Base-by-base conservation (phyloP, 1,284 basidiomycete genomes). In the Pseudozyma sp. region DNA sequence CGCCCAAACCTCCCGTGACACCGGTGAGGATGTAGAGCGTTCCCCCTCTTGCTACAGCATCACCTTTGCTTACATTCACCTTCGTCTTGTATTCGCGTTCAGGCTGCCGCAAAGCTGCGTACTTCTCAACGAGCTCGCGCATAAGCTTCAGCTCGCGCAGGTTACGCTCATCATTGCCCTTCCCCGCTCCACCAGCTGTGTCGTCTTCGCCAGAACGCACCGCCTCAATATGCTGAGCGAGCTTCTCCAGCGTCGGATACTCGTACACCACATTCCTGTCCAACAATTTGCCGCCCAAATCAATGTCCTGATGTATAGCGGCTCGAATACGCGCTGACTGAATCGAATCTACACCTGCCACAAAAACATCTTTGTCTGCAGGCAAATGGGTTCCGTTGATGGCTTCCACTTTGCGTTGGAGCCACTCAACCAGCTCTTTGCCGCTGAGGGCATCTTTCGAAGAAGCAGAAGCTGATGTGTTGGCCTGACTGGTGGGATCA, bases 1-100 rank as follows among this genome's bases (percentile, higher is more conserved):
- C 89, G 3, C 90, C 90, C 7, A 91, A 87, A 0, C 88, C 89
- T 0, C 90, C 90, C 0, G 90, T 90, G 0, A 88, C 89, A 5
- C 90, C 90, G 0, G 90, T 90, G 34, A 91, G 85, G 7, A 81
- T 36, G 31, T 67, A 69, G 3, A 74, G 63, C 18, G 62, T 58
- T 12, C 44, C 25, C 3, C 25, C 25, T 31, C 25, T 31, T 31
- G 25, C 25, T 31, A 3, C 25, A 31, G 25, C 6, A 31, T 31
- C 25, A 31, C 25, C 85, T 31, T 49, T 55, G 1, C 4, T 38
- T 7, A 5, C 55, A 7, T 36, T 7, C 19, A 14, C 9, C 10
- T 52, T 19, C 19, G 57, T 35, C 5, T 12, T n/a, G 25, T n/a
- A 6, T 36, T 31, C 10, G n/a, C 31, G 19, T 9, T 5, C 16